Conservation (phyloP, 371 early-diverging fungal species). For the Saksenaea oblongispora region DNA sequence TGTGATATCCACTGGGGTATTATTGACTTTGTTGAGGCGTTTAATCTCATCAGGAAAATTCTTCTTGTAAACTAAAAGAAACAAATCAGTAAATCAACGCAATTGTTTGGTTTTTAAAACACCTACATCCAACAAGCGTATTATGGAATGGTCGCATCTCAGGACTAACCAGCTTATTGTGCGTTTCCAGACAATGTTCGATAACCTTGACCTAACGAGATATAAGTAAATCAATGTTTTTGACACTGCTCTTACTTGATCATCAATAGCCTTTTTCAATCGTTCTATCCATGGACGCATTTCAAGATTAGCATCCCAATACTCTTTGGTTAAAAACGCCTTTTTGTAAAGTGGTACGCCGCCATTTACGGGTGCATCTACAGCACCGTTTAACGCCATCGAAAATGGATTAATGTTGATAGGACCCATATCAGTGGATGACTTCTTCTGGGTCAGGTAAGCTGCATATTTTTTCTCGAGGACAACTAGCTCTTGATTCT, state of each 20-base stretch:
- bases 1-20: slow-evolving; percentile 9
- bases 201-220: slow-evolving; percentile 59
- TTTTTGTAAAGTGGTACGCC: slow-evolving; percentile 77
- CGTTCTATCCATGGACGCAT: slow-evolving; percentile 48
- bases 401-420: slow-evolving; percentile 75
- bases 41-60: slow-evolving; percentile 72
- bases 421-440: slow-evolving; percentile 14
- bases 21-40: slow-evolving; percentile 29
- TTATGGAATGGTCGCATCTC: slow-evolving; percentile 81
- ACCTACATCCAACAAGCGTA: slow-evolving; percentile 65
- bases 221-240: background rate
- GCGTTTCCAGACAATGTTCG: slow-evolving; percentile 63
- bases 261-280: slow-evolving; percentile 62
- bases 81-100: background rate
- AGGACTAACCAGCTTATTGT: slow-evolving; percentile 60
- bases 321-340: slow-evolving; percentile 64
- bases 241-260: slow-evolving; percentile 52
- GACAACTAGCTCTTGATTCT: slow-evolving; percentile 62
- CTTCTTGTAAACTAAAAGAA: slow-evolving; percentile 59
- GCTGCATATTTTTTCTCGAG: slow-evolving; percentile 59
- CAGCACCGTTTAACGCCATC: slow-evolving; percentile 82
- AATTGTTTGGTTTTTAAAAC: background rate
- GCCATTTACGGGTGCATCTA: slow-evolving; percentile 88
- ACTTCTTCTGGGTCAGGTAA: slow-evolving; percentile 13
- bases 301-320: slow-evolving; percentile 45